Percentiles rank a stretch among this genome's conserved stretches.
phyloP scores from a whole-genome alignment of 2,329 filamentous ascomycete species.

The Zopfia rhizophila region DNA sequence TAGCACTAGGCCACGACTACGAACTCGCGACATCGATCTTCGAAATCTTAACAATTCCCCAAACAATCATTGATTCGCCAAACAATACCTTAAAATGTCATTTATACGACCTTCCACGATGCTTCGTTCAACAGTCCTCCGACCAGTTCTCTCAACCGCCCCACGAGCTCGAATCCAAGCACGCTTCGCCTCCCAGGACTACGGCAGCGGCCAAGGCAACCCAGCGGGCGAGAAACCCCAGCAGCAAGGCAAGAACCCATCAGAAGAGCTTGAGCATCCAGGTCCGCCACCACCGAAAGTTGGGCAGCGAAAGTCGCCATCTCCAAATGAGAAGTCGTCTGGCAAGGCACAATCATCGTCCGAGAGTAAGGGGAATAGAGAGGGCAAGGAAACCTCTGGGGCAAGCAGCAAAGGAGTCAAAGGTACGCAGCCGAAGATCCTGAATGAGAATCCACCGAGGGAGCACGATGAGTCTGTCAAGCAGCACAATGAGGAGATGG shows the following conservation, averaged over 20 bases:
- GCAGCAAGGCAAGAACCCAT: conserved; percentile 52
- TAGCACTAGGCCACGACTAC: too few species aligned
- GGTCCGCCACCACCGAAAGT: conserved; percentile 56
- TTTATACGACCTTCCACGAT: conserved; percentile 41
- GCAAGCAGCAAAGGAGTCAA: conserved; percentile 36
- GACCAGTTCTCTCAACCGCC: conserved; percentile 32
- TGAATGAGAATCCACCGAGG: conserved; percentile 47
- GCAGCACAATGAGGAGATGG: conserved; percentile 58
- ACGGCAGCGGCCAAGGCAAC: conserved; percentile 55
- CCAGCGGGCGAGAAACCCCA: conserved; percentile 57
- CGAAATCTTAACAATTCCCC: too few species aligned
- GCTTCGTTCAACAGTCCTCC: conserved; percentile 37
- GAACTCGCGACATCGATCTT: too few species aligned
- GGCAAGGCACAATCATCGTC: conserved; percentile 10
- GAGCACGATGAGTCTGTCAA: conserved; percentile 49
- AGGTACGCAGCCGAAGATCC: conserved; percentile 57
- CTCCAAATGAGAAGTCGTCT: conserved; percentile 38
- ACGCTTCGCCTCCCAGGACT: conserved; percentile 52
- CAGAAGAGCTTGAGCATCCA: conserved; percentile 56
- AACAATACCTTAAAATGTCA: conserved; percentile 35
- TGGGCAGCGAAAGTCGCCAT: conserved; percentile 46
- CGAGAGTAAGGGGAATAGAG: conserved; percentile 1
- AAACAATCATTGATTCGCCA: too few species aligned
- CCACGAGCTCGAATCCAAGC: conserved; percentile 40
- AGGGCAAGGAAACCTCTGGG: conserved; percentile 10